Evolutionary conservation across 352 stramenopile genomes (phyloP).

Genomic region (Pseudoperonospora humuli): DNA sequence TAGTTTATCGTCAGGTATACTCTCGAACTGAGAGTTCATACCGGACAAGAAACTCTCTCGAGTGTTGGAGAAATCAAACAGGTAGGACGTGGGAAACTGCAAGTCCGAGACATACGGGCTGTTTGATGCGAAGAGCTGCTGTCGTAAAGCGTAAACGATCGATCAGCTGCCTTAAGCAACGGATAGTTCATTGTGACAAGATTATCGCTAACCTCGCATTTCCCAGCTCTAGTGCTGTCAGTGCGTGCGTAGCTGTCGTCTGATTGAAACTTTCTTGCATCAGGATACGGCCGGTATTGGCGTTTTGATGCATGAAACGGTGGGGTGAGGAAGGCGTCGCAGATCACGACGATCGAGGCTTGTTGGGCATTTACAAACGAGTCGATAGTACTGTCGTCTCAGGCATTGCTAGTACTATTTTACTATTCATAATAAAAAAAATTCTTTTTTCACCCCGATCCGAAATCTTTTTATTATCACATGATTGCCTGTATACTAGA

Average conservation of each 20-base stretch:
- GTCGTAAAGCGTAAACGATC: neutral
- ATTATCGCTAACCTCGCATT: neutral
- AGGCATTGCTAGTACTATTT: too few relatives aligned
- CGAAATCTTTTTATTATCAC: too few relatives aligned
- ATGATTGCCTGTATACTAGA: too few relatives aligned
- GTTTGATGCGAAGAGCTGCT: conserved; percentile 6
- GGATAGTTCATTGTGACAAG: too few relatives aligned
- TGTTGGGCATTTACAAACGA: conserved; percentile 7
- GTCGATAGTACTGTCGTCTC: neutral
- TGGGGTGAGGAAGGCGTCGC: conserved; percentile 12
- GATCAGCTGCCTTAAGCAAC: neutral
- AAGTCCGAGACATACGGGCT: conserved; percentile 1
- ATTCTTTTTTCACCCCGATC: too few relatives aligned
- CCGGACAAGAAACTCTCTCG: conserved; percentile 24
- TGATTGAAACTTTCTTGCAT: neutral
- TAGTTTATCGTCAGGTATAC: conserved; percentile 5
- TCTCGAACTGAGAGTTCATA: conserved; percentile 17
- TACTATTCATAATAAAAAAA: too few relatives aligned
- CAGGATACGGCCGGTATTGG: conserved; percentile 5
- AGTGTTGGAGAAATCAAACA: conserved; percentile 19
- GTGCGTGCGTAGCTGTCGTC: neutral
- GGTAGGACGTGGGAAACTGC: neutral
- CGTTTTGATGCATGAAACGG: conserved; percentile 1
- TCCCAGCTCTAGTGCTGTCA: neutral
- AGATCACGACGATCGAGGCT: conserved; percentile 20